Conservation (phyloP, 495 filamentous ascomycete genomes). For the Penicillium bovifimosum region DNA sequence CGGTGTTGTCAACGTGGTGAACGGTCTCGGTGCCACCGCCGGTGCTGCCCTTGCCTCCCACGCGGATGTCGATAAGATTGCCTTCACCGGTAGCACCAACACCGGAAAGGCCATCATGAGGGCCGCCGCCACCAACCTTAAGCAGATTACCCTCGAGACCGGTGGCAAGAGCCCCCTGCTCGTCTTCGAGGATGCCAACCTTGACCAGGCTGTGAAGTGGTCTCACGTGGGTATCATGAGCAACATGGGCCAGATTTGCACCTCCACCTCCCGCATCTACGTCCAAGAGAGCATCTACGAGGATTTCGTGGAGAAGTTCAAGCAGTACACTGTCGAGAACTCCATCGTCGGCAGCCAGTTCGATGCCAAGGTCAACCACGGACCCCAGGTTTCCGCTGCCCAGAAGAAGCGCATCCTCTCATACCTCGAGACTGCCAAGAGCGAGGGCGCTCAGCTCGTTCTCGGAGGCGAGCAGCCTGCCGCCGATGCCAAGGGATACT, state of each 20-base stretch:
- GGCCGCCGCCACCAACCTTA: conserved; percentile 57
- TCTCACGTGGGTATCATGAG: conserved; percentile 63
- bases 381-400: conserved; percentile 77
- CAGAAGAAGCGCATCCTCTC: conserved; percentile 76
- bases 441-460: conserved; percentile 42
- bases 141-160: conserved; percentile 60
- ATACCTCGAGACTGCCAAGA: conserved; percentile 46
- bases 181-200: conserved; percentile 79
- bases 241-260: conserved; percentile 87
- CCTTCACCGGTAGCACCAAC: conserved; percentile 79
- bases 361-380: conserved; percentile 66
- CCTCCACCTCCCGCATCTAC: conserved; percentile 76
- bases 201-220: conserved; percentile 85
- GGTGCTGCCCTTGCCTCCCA: conserved; percentile 75
- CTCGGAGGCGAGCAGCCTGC: background rate
- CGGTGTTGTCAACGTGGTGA: conserved; percentile 82
- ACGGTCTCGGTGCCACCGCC: conserved; percentile 69
- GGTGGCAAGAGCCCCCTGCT: conserved; percentile 82
- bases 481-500: conserved; percentile 36
- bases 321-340: conserved; percentile 53
- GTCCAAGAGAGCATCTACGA: conserved; percentile 78
- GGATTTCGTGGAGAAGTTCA: conserved; percentile 66
- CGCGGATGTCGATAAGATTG: conserved; percentile 74
- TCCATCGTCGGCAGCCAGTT: conserved; percentile 73
- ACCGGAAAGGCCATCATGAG: conserved; percentile 87